Percentiles rank a stretch among this genome's conserved stretches.
Evolutionary conservation across 768 basidiomycete genomes (phyloP).

Genomic region (Holtermannia corniformis): DNA sequence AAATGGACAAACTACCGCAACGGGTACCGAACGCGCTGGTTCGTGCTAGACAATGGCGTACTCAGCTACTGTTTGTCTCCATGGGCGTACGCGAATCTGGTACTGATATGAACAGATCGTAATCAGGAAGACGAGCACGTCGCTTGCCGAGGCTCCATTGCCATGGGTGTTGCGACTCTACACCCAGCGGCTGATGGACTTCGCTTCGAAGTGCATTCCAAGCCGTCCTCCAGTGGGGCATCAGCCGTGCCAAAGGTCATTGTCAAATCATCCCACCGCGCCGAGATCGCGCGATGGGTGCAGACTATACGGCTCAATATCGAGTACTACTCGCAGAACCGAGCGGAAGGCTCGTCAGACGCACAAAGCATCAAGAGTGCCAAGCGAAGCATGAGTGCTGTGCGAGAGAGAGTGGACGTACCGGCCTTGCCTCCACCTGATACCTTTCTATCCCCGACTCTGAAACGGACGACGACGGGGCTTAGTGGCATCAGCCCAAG

Average conservation of each 20-base stretch:
- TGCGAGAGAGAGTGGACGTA: conserved; percentile 3
- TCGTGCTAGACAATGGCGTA: conserved; percentile 74
- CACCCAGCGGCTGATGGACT: conserved; percentile 49
- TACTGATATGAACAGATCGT: conserved; percentile 54
- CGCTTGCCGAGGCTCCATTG: conserved; percentile 75
- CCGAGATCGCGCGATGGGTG: conserved; percentile 81
- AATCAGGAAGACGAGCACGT: conserved; percentile 82
- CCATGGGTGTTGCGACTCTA: conserved; percentile 62
- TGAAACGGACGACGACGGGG: conserved; percentile 18
- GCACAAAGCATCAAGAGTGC: background rate
- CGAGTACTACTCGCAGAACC: conserved; percentile 55
- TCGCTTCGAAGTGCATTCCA: conserved; percentile 69
- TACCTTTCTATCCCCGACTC: conserved; percentile 21
- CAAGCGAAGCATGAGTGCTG: conserved; percentile 9
- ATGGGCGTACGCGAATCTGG: background rate
- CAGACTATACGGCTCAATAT: conserved; percentile 64
- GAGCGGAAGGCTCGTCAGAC: conserved; percentile 2
- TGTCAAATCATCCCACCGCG: conserved; percentile 58
- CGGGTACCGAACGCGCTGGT: conserved; percentile 85
- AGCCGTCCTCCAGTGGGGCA: conserved; percentile 26
- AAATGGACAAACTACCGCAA: conserved; percentile 89
- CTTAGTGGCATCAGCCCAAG: conserved; percentile 17
- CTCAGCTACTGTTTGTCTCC: conserved; percentile 48
- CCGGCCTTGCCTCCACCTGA: conserved; percentile 19
- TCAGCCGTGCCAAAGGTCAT: conserved; percentile 34